A percentile compares a stretch with the other conserved stretches of the same genome.
Evolutionary conservation across 139 green algal species (phyloP).

Genomic region (Nannochloris sp.): DNA sequence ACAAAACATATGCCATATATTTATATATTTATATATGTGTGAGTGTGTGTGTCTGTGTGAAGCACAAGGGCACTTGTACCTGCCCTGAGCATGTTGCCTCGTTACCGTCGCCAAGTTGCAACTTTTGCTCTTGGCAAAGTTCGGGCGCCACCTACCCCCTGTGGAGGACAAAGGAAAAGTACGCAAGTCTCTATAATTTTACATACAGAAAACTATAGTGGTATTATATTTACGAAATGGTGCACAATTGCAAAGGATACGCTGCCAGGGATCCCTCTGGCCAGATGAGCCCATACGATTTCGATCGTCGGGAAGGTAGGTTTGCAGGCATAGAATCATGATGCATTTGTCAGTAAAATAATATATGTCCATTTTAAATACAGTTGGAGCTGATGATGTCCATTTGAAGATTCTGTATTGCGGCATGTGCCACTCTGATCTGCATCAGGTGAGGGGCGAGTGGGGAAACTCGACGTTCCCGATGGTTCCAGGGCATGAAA

Average conservation of each 20-base stretch:
- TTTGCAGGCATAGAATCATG: neutral
- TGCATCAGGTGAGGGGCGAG: conserved; percentile 63
- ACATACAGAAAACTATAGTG: too few relatives aligned
- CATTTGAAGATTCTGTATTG: conserved; percentile 47
- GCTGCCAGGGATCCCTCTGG: neutral
- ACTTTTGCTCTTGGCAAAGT: too few relatives aligned
- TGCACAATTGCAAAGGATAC: neutral
- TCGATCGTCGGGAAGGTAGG: neutral
- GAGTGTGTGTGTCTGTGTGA: too few relatives aligned
- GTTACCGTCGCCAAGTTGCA: too few relatives aligned
- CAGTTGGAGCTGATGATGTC: conserved; percentile 38
- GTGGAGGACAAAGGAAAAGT: too few relatives aligned
- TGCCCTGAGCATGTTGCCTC: too few relatives aligned
- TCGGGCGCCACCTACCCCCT: too few relatives aligned
- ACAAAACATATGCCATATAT: too few relatives aligned
- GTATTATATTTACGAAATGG: neutral
- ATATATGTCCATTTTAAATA: conserved; percentile 28
- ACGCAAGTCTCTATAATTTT: too few relatives aligned
- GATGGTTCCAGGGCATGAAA: conserved; percentile 62
- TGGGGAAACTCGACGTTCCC: conserved; percentile 37
- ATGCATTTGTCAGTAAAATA: neutral
- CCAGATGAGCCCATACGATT: neutral
- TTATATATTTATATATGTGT: too few relatives aligned
- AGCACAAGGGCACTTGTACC: too few relatives aligned
- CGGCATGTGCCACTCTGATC: conserved; percentile 74